Conservation (phyloP, 1,139 yeast species). For the Nakaseomyces uthaithaninus region DNA sequence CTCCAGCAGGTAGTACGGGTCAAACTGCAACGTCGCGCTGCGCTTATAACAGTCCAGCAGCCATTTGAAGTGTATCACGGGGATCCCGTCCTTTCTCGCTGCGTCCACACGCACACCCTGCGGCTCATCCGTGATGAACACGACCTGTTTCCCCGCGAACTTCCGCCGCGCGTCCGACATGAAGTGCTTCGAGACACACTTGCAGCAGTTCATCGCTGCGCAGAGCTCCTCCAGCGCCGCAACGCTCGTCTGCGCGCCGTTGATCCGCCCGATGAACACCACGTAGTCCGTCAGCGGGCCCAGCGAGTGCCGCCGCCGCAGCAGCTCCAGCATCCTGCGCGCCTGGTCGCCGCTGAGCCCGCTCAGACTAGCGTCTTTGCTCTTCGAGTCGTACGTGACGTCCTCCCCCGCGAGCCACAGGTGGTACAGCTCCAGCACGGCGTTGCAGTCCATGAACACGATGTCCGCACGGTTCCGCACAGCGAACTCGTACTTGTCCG, state of each 20-base stretch:
- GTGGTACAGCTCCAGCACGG: conserved; percentile 22
- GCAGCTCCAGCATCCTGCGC: conserved; percentile 17
- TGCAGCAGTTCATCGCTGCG: conserved; percentile 17
- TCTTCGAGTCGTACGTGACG: conserved; percentile 16
- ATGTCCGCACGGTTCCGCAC: conserved; percentile 27
- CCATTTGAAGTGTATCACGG: conserved; percentile 72
- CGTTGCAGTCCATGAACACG: conserved; percentile 19
- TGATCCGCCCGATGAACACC: conserved; percentile 28
- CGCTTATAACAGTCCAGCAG: conserved; percentile 54
- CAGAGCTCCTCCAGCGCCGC: conserved; percentile 20
- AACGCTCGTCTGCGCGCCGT: conserved; percentile 11
- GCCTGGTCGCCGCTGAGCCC: conserved; percentile 8
- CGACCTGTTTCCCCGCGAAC: conserved; percentile 14
- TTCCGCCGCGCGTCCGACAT: conserved; percentile 17
- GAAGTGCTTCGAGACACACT: conserved; percentile 22
- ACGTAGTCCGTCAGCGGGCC: conserved; percentile 22
- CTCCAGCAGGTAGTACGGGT: conserved; percentile 40
- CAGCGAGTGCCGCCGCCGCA: conserved; percentile 18
- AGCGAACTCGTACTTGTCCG: conserved; percentile 26
- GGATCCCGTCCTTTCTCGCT: conserved; percentile 30
- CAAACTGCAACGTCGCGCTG: conserved; percentile 48
- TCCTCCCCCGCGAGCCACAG: conserved; percentile 30
- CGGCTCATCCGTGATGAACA: conserved; percentile 26
- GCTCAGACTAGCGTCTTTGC: conserved; percentile 4
- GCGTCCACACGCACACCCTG: conserved; percentile 27